Evolutionary conservation across 495 filamentous ascomycete species (phyloP).

Genomic region (Lasiosphaeria ovina): DNA sequence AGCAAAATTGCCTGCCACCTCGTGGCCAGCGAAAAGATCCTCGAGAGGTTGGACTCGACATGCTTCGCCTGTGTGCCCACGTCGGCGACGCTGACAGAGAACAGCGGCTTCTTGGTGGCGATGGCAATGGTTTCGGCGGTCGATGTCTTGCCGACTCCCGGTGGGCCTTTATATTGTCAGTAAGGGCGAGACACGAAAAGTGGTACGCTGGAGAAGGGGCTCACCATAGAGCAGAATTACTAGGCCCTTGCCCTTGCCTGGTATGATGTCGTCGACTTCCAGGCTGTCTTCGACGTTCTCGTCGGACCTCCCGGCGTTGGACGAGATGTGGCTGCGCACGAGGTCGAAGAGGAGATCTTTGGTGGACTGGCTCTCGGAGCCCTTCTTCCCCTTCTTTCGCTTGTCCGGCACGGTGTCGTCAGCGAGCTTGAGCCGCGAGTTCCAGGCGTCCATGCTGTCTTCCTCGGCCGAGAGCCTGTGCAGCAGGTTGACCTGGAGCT

Average conservation of each 20-base stretch:
- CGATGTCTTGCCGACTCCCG: slow-evolving; percentile 56
- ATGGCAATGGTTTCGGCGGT: slow-evolving; percentile 46
- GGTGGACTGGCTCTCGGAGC: background rate
- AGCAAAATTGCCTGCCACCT: slow-evolving; percentile 47
- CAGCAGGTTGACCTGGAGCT: slow-evolving; percentile 19
- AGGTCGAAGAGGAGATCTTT: slow-evolving; percentile 12
- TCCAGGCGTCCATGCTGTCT: background rate
- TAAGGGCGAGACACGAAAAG: slow-evolving; percentile 30
- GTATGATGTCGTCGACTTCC: slow-evolving; percentile 43
- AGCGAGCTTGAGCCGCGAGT: slow-evolving; percentile 10
- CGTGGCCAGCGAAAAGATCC: slow-evolving; percentile 42
- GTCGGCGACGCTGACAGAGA: slow-evolving; percentile 19
- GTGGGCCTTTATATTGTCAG: slow-evolving; percentile 25
- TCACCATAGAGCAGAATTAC: slow-evolving; percentile 18
- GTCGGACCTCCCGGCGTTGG: background rate
- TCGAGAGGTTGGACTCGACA: slow-evolving; percentile 33
- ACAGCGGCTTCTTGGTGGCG: slow-evolving; percentile 34
- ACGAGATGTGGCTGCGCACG: slow-evolving; percentile 7
- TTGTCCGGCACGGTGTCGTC: background rate
- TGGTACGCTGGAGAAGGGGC: too few species aligned
- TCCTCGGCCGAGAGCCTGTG: background rate
- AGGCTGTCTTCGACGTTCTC: too few species aligned
- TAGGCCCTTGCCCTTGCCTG: slow-evolving; percentile 43
- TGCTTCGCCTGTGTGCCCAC: slow-evolving; percentile 18
- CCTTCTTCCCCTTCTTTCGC: too few species aligned